Percentiles rank a stretch among this genome's conserved stretches.
Conservation (phyloP, 495 filamentous ascomycete genomes). For the Lineolata rhizophorae region DNA sequence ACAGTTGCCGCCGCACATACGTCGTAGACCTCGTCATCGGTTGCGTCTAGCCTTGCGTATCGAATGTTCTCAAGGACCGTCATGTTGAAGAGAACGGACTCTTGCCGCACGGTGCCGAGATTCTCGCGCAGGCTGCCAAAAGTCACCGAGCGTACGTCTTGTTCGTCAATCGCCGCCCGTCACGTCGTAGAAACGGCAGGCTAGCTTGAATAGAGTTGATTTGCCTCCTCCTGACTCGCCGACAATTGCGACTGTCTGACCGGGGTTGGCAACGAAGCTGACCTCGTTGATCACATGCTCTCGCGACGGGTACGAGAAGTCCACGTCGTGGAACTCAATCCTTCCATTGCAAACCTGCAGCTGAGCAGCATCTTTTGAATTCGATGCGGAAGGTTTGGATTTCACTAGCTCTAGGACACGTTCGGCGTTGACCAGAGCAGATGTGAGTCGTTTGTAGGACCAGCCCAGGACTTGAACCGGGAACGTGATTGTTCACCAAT, state of each 20-base stretch:
- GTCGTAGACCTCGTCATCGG: constrained; percentile 34
- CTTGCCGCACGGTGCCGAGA: constrained; percentile 51
- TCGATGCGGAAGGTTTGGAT: constrained; percentile 37
- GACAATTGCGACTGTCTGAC: constrained; percentile 53
- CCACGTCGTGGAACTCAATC: constrained; percentile 41
- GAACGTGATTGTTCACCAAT: constrained; percentile 32
- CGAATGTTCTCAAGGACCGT: constrained; percentile 54
- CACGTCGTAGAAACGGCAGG: constrained; percentile 47
- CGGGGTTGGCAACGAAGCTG: constrained; percentile 29
- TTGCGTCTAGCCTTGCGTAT: constrained; percentile 34
- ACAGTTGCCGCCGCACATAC: constrained; percentile 41
- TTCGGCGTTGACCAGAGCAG: constrained; percentile 47
- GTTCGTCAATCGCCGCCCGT: constrained; percentile 44
- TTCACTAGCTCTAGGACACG: constrained; percentile 48
- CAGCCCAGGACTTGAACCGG: constrained; percentile 43
- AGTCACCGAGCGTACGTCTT: constrained; percentile 47
- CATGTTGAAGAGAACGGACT: constrained; percentile 47
- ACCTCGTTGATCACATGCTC: constrained; percentile 43
- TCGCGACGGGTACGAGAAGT: constrained; percentile 48
- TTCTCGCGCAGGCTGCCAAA: constrained; percentile 39
- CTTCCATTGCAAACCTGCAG: constrained; percentile 35
- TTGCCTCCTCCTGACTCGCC: constrained; percentile 59
- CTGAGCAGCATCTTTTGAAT: constrained; percentile 29
- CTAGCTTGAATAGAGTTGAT: constrained; percentile 50
- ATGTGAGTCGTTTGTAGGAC: constrained; percentile 29